These are phyloP conservation scores for Spinellus fusiger DNA, from an alignment of 192 early-diverging fungal species.

Conservation along the genomic window DNA sequence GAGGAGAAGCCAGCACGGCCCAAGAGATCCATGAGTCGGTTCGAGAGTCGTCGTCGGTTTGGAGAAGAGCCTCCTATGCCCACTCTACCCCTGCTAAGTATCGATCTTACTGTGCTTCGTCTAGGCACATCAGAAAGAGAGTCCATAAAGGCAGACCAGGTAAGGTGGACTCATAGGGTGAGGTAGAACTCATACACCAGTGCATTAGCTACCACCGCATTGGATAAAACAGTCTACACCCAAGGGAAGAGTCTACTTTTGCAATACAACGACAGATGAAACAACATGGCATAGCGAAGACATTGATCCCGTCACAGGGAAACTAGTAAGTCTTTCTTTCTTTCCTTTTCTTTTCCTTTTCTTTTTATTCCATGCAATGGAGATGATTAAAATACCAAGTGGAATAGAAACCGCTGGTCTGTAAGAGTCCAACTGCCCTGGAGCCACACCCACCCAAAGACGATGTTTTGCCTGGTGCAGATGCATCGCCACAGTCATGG, in stretches of 20 bases:
- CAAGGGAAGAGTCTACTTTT: slow-evolving; percentile 52
- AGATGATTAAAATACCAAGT: background rate
- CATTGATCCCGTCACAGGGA: slow-evolving; percentile 49
- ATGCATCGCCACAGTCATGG: slow-evolving; percentile 29
- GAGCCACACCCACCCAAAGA: background rate
- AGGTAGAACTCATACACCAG: background rate
- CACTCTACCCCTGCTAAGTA: background rate
- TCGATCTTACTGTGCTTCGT: background rate
- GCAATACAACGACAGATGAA: slow-evolving; percentile 56
- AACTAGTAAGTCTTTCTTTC: slow-evolving; percentile 27
- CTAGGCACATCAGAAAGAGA: background rate
- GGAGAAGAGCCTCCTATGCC: background rate
- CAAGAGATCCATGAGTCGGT: background rate
- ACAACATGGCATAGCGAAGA: slow-evolving; percentile 51
- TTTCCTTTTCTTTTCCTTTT: background rate
- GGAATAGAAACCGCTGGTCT: background rate
- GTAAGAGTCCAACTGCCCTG: background rate
- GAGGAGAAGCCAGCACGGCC: slow-evolving; percentile 1
- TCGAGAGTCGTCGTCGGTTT: background rate
- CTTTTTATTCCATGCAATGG: background rate
- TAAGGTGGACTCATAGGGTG: background rate
- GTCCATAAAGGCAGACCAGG: background rate
- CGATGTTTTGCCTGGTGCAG: background rate
- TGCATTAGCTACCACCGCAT: slow-evolving; percentile 38
- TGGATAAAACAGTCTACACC: slow-evolving; percentile 50